phyloP scores from a whole-genome alignment of 176 grass and related monocot species.

The Pharus latifolius region DNA sequence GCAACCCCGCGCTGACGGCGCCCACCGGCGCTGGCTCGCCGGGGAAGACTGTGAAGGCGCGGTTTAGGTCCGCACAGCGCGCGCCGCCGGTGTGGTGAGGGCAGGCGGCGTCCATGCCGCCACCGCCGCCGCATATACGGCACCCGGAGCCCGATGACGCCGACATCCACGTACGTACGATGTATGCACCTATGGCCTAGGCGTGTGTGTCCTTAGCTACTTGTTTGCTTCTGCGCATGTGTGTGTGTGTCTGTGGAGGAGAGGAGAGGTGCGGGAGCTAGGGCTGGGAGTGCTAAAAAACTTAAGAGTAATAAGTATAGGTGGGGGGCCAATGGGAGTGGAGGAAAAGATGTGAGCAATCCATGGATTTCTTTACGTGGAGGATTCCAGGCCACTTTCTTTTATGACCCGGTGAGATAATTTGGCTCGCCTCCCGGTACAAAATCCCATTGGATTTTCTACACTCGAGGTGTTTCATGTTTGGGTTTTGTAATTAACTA shows the following conservation, averaged over 20 bases:
- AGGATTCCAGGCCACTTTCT: constrained; percentile 35
- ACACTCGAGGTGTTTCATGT: too few relatives aligned
- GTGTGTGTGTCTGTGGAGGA: constrained; percentile 31
- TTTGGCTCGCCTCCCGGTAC: too few relatives aligned
- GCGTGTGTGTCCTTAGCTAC: not conserved
- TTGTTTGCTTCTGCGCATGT: constrained; percentile 6
- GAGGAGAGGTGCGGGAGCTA: constrained; percentile 15
- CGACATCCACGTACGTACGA: constrained; percentile 17
- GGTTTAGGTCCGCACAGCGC: constrained; percentile 40
- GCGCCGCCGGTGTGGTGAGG: not conserved
- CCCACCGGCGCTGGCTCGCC: not conserved
- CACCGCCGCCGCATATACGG: constrained; percentile 14
- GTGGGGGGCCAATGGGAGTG: constrained; percentile 6
- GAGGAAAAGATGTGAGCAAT: constrained; percentile 29
- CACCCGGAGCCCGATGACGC: constrained; percentile 32
- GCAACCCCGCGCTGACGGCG: constrained; percentile 2
- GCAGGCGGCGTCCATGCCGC: constrained; percentile 21
- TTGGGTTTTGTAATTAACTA: too few relatives aligned
- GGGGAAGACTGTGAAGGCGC: constrained; percentile 16
- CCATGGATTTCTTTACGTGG: constrained; percentile 40
- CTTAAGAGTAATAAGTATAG: constrained; percentile 35
- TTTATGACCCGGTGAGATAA: not conserved
- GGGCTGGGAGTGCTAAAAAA: constrained; percentile 18
- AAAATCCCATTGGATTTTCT: too few relatives aligned
- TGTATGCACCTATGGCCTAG: not conserved